Base-by-base conservation (phyloP, 2,329 filamentous ascomycete species). In the Talaromyces pinophilus region DNA sequence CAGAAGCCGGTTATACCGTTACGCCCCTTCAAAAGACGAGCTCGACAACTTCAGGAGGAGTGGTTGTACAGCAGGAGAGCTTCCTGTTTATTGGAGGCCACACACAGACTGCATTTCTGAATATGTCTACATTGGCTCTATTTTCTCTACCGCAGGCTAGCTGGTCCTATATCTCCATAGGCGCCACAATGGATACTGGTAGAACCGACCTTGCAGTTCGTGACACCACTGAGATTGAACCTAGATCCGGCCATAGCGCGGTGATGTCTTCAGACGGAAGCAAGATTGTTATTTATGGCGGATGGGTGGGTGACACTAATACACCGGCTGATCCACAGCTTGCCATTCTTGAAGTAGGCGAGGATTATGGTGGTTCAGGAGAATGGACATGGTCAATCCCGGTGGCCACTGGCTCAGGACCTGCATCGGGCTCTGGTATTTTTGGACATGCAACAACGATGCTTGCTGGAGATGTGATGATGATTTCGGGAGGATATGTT, bases 41-140 rank as follows among this genome's bases (percentile, higher is more conserved):
- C 70, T 88, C 89, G 22, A 90, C 91, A 73, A 84, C 84, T 4
- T 88, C 86, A 7, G 80, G 79, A 17, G 88, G 86, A 2, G 82
- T 83, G 2, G 82, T 89, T 48, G 90, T 88, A 4, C 90, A 93
- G 74, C 88, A 93, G 74, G 88, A 90, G 69, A 89, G 89, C 71
- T 94, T 92, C 70, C 87, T 97, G 13, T 80, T 97, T 25, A 81
- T 97, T 17, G 94, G 93, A 48, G 94, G 94, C 0, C 93, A 97
- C 75, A 96, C 93, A 0, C 83, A 87, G 71, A 79, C 82, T 17
- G 93, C 93, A 0, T 97, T 97, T 75, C 89, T 97, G 80, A 96
- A 97, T 76, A 97, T 96, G 90, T 96, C 92, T 65, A 92, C 92
- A 52, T 87, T 94, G 1, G 94, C 93, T 0, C 82, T 97, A 1